phyloP scores from a whole-genome alignment of 2,329 filamentous ascomycete species.

The Diaporthe velutina region DNA sequence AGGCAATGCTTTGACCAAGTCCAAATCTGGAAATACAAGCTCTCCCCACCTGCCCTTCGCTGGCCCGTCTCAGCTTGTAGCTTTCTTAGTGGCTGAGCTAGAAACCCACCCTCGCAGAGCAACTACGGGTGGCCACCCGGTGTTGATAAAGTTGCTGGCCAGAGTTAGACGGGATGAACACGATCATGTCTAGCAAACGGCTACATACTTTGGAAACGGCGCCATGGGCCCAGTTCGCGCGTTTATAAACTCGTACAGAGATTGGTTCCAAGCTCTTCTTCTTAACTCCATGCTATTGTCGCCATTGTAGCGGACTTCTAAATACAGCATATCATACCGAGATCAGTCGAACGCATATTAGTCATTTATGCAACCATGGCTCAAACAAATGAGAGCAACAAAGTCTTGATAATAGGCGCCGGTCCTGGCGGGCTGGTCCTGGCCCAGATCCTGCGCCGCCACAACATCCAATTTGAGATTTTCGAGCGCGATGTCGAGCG shows the following conservation, averaged over 20 bases:
- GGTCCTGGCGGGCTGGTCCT: background rate
- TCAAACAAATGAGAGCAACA: background rate
- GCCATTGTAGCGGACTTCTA: fast-evolving
- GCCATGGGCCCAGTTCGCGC: background rate
- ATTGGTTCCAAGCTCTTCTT: background rate
- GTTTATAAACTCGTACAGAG: background rate
- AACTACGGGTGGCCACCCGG: background rate
- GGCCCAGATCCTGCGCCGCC: background rate
- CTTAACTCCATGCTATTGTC: background rate
- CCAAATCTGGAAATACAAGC: background rate
- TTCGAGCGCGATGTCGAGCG: background rate
- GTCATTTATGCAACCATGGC: too few species aligned
- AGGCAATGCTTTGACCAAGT: background rate
- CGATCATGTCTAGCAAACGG: background rate
- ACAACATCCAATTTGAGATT: background rate
- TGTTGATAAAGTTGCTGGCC: background rate
- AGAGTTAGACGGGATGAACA: background rate
- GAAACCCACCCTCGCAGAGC: background rate
- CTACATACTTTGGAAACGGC: background rate
- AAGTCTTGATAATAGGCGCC: background rate
- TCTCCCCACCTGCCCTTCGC: background rate
- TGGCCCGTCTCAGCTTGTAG: background rate
- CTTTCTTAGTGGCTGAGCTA: background rate
- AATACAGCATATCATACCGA: too few species aligned
- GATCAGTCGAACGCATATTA: too few species aligned